A percentile compares a stretch with the other conserved stretches of the same genome.
Conservation (phyloP, 2,329 filamentous ascomycete species). For the Aschersonia sp. region DNA sequence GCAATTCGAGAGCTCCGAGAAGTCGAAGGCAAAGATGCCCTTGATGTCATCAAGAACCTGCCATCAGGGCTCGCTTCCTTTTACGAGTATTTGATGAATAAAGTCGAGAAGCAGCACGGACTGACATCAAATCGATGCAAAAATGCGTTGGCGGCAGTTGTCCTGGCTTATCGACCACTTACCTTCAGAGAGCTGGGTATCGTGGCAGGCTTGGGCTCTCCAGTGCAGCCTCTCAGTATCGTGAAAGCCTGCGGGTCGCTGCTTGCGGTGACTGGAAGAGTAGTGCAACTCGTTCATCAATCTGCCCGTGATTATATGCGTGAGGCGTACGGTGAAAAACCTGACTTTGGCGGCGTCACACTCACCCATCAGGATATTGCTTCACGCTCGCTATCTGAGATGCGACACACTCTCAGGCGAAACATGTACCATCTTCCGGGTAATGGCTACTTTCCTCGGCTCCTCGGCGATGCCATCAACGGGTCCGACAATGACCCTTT, state of each 20-base stretch:
- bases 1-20: conserved; percentile 4
- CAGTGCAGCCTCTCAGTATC: conserved; percentile 8
- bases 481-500: conserved; percentile 6
- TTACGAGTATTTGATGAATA: conserved; percentile 2
- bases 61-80: conserved; percentile 3
- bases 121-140: conserved; percentile 2
- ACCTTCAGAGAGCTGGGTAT: conserved; percentile 15
- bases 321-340: conserved; percentile 9
- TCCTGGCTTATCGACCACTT: conserved; percentile 19
- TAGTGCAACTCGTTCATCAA: conserved; percentile 25
- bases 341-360: conserved; percentile 12
- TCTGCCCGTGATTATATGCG: conserved; percentile 27
- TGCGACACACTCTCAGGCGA: conserved; percentile 15
- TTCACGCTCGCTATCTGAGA: conserved; percentile 16
- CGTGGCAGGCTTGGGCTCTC: conserved; percentile 9
- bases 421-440: conserved; percentile 19
- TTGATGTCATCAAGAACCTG: conserved; percentile 2
- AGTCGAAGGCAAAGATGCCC: conserved; percentile 4
- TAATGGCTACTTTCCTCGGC: conserved; percentile 10
- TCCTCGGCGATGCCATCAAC: conserved; percentile 4
- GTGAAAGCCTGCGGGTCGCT: conserved; percentile 21
- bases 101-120: conserved; percentile 1
- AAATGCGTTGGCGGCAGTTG: conserved; percentile 6
- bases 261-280: conserved; percentile 15
- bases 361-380: conserved; percentile 17